Evolutionary conservation across 495 filamentous ascomycete genomes (phyloP), one percentile per base, ranked within the genome.

Genomic region (Entonaema liquescens): DNA sequence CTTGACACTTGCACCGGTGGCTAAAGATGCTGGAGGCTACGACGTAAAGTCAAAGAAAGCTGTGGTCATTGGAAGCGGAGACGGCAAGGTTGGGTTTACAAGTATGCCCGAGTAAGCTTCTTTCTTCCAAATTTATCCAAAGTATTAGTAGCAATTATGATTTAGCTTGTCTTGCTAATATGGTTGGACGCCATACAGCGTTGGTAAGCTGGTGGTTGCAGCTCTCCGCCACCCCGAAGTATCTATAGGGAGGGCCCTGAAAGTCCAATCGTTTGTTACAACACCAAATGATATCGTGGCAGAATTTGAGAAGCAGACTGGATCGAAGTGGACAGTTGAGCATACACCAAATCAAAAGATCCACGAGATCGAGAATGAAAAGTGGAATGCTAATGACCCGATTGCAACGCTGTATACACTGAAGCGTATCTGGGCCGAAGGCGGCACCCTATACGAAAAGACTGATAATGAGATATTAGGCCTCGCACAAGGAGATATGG

Each of bases 181-280:
- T 57, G 26, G 23, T 7, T 33, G 31, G 31, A 7, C 31, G 31
- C 11, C 31, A 9, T 21, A 59, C 58, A 91, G 89, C 70, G 89
- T 92, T 15, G 90, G 90, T 15, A 87, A 83, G 53, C 84, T 90
- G n/a, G 84, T 91, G 29, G 82, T 86, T 5, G 83, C 84, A 12
- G 83, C 89, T 6, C 78, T 92, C 11, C 82, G 80, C 17, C 83
- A 88, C 49, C 86, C 89, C 36, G 74, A 84, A 21, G 81, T 78
- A 11, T 81, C 86, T 0, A 79, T 82, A 13, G 85, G 85, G 50
- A 84, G 85, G 55, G 84, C 85, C 2, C 79, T 93, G 28, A 89
- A 85, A 56, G 86, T 93, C 5, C 91, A 92, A 68, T 91, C 89
- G 1, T 93, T 92, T 71, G 88, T 88, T 3, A 83, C 87, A 3